phyloP scores from a whole-genome alignment of 331 rosid species.

The Phaseolus coccineus region DNA sequence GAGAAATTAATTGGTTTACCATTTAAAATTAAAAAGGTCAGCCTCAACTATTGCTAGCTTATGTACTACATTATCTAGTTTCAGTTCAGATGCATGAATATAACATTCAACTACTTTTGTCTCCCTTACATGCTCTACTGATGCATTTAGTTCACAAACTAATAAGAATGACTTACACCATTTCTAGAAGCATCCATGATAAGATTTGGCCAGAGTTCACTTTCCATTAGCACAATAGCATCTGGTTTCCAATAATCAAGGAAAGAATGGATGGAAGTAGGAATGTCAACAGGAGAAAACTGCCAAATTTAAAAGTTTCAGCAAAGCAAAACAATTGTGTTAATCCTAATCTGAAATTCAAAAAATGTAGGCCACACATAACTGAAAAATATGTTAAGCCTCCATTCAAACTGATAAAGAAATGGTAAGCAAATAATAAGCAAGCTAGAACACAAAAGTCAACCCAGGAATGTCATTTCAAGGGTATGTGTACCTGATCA shows the following conservation, averaged over 20 bases:
- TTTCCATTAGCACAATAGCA: conserved; percentile 79
- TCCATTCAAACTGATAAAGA: not conserved
- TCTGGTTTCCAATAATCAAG: conserved; percentile 83
- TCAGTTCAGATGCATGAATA: conserved; percentile 13
- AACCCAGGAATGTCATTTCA: conserved; percentile 8
- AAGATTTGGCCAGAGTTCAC: conserved; percentile 97
- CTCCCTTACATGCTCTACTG: not conserved
- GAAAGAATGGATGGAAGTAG: conserved; percentile 68
- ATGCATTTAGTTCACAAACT: conserved; percentile 19
- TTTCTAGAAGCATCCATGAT: conserved; percentile 78
- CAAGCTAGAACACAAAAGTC: not conserved
- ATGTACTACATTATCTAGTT: conserved; percentile 2
- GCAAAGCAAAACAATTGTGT: conserved; percentile 40
- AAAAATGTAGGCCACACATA: not conserved
- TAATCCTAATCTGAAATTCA: conserved; percentile 29
- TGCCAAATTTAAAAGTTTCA: conserved; percentile 51
- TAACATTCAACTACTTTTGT: conserved; percentile 14
- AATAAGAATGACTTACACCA: conserved; percentile 67
- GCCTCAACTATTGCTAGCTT: conserved; percentile 15
- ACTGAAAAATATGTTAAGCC: not conserved
- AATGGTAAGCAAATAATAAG: not conserved
- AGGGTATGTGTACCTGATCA: not conserved
- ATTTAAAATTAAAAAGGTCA: not conserved
- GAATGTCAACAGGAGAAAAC: conserved; percentile 89
- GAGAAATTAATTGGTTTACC: conserved; percentile 10